Base-by-base conservation (phyloP, 1,139 yeast genomes). In the Taphrina communis region DNA sequence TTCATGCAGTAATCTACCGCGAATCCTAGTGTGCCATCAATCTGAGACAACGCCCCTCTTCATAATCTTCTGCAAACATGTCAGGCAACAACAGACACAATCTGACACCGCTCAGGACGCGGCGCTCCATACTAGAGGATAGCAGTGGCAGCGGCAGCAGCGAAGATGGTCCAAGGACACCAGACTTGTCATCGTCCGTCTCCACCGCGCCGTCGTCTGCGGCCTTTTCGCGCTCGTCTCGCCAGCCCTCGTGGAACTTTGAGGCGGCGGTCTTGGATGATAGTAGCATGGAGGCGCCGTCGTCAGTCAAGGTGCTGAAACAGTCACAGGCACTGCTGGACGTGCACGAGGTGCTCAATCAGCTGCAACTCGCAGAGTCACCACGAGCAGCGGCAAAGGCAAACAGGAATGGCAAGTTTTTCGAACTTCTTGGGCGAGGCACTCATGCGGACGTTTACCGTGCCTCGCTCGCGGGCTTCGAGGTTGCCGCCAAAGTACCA, bases 401-500 rank as follows among this genome's bases (percentile, higher is more conserved):
- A 17, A 19, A 35, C 59, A 58, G 31, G 41, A 14, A 39, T 31
- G 19, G 12, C 42, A 21, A 58, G 31, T 17, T 60, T 12, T 3
- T 17, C 39, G 65, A 50, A 36, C 41, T 50, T 6, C 8, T 60
- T 14, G 67, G 67, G 0, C 36, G 44, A 14, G 67, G 67, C 38
- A 44, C 67, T 1, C 67, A 63, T 35, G 53, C 67, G 8, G 35
- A 17, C 8, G 56, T 63, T 12, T 19, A 53, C 9, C 52, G 55
- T n/a, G 67, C 67, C 25, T 21, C 31, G 17, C 35, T 52, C 8
- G n/a, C 42, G 12, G 61, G 67, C 12, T 38, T 17, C 8, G 31
- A 44, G 41, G 67, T 63, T 11, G 67, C 67, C 17, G 67, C 61
- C 41, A 63, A 63, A 38, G 19, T 44, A 17, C 52, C 67, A 35